A percentile compares a stretch with the other conserved stretches of the same genome.
Evolutionary conservation across 768 basidiomycete species (phyloP).

Genomic region (Russula vinacea): DNA sequence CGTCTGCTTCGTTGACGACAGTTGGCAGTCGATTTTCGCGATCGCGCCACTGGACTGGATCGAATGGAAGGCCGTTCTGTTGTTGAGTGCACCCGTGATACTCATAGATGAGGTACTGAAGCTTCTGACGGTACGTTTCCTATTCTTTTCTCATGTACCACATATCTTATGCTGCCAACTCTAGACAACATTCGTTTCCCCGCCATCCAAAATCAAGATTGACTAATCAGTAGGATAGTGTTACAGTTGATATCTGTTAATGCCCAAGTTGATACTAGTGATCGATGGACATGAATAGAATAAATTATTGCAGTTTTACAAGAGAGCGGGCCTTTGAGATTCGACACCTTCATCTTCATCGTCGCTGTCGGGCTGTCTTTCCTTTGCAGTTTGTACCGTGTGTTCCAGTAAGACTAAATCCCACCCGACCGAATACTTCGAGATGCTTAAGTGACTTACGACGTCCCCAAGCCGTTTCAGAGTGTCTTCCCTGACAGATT

Average conservation of each 20-base stretch:
- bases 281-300: conserved; percentile 8
- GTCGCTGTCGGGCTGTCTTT: conserved; percentile 61
- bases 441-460: conserved; percentile 43
- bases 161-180: not conserved
- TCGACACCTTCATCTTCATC: conserved; percentile 38
- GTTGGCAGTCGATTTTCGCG: conserved; percentile 69
- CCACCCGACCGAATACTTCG: conserved; percentile 65
- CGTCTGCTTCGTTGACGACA: conserved; percentile 3
- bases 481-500: conserved; percentile 50
- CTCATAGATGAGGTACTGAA: conserved; percentile 90
- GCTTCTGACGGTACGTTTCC: conserved; percentile 61
- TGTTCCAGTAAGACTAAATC: conserved; percentile 64
- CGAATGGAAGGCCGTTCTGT: conserved; percentile 93
- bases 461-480: conserved; percentile 47
- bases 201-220: conserved; percentile 51
- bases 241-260: not conserved
- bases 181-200: conserved; percentile 57
- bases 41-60: conserved; percentile 91
- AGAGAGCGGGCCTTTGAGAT: conserved; percentile 9
- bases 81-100: conserved; percentile 83
- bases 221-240: conserved; percentile 35
- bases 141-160: conserved; percentile 3
- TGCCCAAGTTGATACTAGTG: not conserved
- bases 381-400: conserved; percentile 42
- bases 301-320: not conserved